These are phyloP conservation scores for Dactylellina haptotyla DNA, from an alignment of 2,329 filamentous ascomycete species.

Conservation along the genomic window DNA sequence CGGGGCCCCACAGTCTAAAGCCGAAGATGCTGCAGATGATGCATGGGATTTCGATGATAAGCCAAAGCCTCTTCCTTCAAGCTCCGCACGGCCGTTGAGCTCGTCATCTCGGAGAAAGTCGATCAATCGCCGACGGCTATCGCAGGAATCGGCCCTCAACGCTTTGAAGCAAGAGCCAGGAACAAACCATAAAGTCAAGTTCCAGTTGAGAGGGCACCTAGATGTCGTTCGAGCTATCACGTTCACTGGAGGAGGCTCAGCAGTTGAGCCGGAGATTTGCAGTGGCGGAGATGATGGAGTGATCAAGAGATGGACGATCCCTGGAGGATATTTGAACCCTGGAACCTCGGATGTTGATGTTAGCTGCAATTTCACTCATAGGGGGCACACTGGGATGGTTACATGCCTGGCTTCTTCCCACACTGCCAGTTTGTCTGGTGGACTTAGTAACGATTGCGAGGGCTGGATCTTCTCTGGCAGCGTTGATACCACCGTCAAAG, in stretches of 20 bases:
- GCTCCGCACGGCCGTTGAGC: slow-evolving; percentile 61
- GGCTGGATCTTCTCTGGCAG: slow-evolving; percentile 99
- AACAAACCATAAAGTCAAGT: slow-evolving; percentile 88
- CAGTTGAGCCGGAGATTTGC: slow-evolving; percentile 94
- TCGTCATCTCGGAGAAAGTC: slow-evolving; percentile 84
- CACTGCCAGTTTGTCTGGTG: slow-evolving; percentile 74
- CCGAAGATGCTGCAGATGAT: slow-evolving; percentile 69
- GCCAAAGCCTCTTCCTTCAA: slow-evolving; percentile 76
- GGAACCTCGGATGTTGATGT: slow-evolving; percentile 85
- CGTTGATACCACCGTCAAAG: slow-evolving; percentile 88
- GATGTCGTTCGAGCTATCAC: slow-evolving; percentile 94
- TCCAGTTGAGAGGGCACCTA: slow-evolving; percentile 88
- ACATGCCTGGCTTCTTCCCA: slow-evolving; percentile 86
- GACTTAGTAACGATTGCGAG: slow-evolving; percentile 75
- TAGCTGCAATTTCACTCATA: slow-evolving; percentile 91
- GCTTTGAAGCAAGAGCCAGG: slow-evolving; percentile 69
- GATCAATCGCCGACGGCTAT: slow-evolving; percentile 75
- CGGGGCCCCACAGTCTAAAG: slow-evolving; percentile 76
- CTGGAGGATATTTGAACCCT: slow-evolving; percentile 75
- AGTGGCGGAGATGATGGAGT: slow-evolving; percentile 94
- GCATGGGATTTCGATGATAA: slow-evolving; percentile 88
- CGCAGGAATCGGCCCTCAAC: slow-evolving; percentile 66
- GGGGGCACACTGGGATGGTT: slow-evolving; percentile 90
- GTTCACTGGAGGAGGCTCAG: slow-evolving; percentile 94
- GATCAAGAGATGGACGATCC: slow-evolving; percentile 96